These are phyloP conservation scores for Ormosia semicastrata DNA, from an alignment of 306 rosid species.

Conservation along the genomic window DNA sequence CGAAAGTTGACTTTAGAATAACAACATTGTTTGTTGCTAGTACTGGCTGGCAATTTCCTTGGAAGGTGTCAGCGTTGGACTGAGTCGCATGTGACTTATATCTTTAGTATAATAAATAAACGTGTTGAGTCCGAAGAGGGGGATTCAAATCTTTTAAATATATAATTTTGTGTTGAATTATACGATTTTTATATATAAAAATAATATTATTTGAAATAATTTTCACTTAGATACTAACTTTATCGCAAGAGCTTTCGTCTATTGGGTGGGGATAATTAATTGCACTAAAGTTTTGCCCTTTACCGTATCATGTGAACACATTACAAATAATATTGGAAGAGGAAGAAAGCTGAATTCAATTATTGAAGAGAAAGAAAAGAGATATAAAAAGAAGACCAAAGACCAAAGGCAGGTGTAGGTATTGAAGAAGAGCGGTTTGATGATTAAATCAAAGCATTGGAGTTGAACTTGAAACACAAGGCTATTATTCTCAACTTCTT, in stretches of 20 bases:
- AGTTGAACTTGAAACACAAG: background rate
- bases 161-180: no score
- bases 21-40: fast-evolving
- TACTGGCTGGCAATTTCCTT: background rate
- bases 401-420: background rate
- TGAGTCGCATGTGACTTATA: no score
- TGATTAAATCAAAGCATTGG: background rate
- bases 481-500: background rate
- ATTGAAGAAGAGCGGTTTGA: background rate
- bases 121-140: no score
- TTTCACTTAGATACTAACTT: no score
- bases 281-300: background rate
- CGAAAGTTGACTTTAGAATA: slow-evolving; percentile 40
- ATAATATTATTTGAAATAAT: no score
- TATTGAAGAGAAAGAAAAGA: background rate
- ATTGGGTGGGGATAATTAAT: no score
- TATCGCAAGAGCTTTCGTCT: no score
- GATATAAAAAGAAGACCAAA: background rate
- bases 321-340: background rate
- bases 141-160: no score
- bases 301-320: background rate
- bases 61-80: background rate
- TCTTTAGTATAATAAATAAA: no score
- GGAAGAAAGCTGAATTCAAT: slow-evolving; percentile 9
- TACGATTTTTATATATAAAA: no score